Evolutionary conservation across 2,329 filamentous ascomycete species (phyloP), one percentile per base, ranked within the genome.

Genomic region (Canariomyces notabilis): DNA sequence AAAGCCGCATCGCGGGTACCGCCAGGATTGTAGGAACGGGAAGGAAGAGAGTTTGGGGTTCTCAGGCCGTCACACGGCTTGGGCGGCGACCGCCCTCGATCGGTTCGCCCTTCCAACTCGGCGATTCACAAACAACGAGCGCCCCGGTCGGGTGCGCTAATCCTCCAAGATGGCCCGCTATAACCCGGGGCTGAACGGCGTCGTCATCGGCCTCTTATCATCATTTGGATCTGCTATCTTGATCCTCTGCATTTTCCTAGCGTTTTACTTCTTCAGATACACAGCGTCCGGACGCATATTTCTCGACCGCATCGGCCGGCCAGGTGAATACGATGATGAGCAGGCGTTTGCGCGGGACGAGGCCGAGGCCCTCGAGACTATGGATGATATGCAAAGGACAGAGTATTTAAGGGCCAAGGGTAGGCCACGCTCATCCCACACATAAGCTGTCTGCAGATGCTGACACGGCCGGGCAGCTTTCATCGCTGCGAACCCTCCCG

Each of bases 291-390:
- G 91, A 35, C 82, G 91, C 57, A 96, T 98, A 62, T 80, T 97
- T 53, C 79, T 98, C 57, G 93, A 98, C 70, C 83, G 91, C 54
- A 85, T 98, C 65, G 89, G 89, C 37, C 79, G 91, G 50, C 93
- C 93, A 1, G 93, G 93, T 59, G 93, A 97, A 69, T 98, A 89
- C 66, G 93, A 98, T 64, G 93, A 98, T 69, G 93, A 97, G 67
- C 91, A 97, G 70, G 87, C 89, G 9, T 96, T 95, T 71, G 77
- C 83, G 54, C 83, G 87, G 62, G 93, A 97, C 66, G 93, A 98
- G 79, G 89, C 88, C 29, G 89, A 96, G 67, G 93, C 93, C 48
- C 71, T 98, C 64, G 91, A 95, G 72, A 79, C 80, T 48, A 98
- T 98, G 93, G 90, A 96, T 64, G 93, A 97, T 59, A 75, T 96